These are phyloP conservation scores for Mycocalia duriaeana DNA, from an alignment of 1,284 basidiomycete genomes.

Conservation along the genomic window DNA sequence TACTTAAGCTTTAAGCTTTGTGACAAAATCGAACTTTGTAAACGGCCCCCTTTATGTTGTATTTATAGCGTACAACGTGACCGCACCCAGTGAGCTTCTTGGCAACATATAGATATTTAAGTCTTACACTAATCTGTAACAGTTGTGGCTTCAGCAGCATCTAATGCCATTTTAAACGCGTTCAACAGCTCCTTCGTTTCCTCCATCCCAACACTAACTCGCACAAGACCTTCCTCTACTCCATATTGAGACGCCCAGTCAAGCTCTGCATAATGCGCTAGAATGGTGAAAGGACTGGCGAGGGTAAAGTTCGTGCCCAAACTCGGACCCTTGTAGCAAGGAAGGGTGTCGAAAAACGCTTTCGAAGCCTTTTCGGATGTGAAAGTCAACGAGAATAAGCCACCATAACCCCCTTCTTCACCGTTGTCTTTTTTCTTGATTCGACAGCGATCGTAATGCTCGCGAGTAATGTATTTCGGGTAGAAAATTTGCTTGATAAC, in stretches of 20 bases:
- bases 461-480: conserved; percentile 76
- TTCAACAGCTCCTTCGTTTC: conserved; percentile 55
- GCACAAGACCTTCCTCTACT: conserved; percentile 81
- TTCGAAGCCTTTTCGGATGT: conserved; percentile 59
- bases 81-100: too few relatives aligned
- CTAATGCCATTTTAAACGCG: conserved; percentile 65
- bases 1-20: too few relatives aligned
- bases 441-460: conserved; percentile 72
- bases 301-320: conserved; percentile 96
- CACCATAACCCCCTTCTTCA: conserved; percentile 73
- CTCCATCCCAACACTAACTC: conserved; percentile 91
- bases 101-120: too few relatives aligned
- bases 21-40: too few relatives aligned
- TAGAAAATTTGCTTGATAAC: conserved; percentile 88
- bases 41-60: too few relatives aligned
- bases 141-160: conserved; percentile 53
- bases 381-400: conserved; percentile 91
- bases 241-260: conserved; percentile 89
- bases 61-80: too few relatives aligned
- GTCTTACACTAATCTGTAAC: too few relatives aligned
- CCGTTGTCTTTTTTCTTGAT: conserved; percentile 30
- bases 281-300: conserved; percentile 88
- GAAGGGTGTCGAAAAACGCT: conserved; percentile 86
- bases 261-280: conserved; percentile 89
- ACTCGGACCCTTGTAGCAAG: conserved; percentile 87